Evolutionary conservation across 495 filamentous ascomycete genomes (phyloP).

Genomic region (Penicillium paxilli): DNA sequence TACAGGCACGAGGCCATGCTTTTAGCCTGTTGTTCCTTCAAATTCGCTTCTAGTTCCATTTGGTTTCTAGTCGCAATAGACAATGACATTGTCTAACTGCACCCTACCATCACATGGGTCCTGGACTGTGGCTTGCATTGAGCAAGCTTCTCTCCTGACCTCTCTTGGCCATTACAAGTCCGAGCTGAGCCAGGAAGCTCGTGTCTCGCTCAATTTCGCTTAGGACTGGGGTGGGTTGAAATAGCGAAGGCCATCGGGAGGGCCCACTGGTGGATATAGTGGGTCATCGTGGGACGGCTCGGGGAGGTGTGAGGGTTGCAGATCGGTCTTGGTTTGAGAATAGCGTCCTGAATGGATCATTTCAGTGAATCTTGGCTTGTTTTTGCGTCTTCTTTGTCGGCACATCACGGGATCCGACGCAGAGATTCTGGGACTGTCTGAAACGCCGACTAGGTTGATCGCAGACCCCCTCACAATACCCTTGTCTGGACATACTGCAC

Average conservation of each 20-base stretch:
- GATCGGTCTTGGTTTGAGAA: background rate
- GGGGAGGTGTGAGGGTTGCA: background rate
- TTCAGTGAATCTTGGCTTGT: background rate
- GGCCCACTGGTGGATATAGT: background rate
- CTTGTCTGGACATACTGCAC: background rate
- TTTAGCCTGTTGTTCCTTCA: background rate
- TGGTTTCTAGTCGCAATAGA: background rate
- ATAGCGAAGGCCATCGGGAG: background rate
- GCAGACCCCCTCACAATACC: background rate
- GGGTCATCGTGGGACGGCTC: background rate
- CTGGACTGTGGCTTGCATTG: background rate
- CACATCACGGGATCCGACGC: background rate
- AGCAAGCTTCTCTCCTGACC: background rate
- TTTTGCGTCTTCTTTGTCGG: background rate
- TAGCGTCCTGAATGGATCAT: background rate
- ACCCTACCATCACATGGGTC: background rate
- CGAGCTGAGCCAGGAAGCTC: background rate
- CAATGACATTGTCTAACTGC: background rate
- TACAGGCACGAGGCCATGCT: background rate
- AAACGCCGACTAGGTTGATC: background rate
- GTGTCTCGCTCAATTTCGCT: background rate
- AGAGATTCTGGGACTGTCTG: background rate
- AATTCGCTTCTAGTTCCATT: too few species aligned
- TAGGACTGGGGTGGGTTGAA: background rate
- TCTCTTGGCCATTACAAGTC: too few species aligned